Evolutionary conservation across 306 rosid genomes (phyloP).

Genomic region (apple (Malus domestica)): DNA sequence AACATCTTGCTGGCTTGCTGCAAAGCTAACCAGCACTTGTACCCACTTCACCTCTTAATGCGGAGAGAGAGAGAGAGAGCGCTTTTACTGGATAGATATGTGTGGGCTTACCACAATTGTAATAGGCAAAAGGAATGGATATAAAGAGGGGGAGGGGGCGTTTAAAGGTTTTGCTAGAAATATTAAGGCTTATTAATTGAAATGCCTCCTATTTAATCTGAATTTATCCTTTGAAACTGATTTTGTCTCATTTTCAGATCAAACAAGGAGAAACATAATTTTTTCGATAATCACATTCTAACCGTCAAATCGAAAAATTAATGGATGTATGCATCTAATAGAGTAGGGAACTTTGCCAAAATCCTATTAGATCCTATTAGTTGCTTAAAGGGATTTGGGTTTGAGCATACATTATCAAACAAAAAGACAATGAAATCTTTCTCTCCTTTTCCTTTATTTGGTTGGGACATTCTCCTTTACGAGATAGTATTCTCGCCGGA

Average conservation of each 20-base stretch:
- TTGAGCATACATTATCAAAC: background rate
- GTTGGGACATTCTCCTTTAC: background rate
- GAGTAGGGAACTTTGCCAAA: background rate
- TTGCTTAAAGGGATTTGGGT: background rate
- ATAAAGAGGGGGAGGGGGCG: background rate
- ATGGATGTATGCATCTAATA: too few relatives aligned
- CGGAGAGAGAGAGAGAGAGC: background rate
- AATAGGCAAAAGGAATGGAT: background rate
- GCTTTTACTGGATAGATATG: background rate
- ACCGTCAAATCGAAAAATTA: background rate
- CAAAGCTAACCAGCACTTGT: background rate
- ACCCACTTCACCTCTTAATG: background rate
- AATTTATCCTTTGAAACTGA: too few relatives aligned
- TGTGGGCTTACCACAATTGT: background rate
- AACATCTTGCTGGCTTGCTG: background rate
- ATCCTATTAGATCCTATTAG: background rate
- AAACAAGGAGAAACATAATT: background rate
- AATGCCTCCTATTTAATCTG: too few relatives aligned
- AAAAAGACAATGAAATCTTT: background rate
- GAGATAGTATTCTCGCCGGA: too few relatives aligned
- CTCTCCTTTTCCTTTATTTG: background rate
- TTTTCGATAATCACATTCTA: background rate
- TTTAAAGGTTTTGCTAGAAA: background rate
- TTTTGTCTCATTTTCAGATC: too few relatives aligned
- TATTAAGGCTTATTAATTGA: too few relatives aligned